These are phyloP conservation scores for Puya raimondii DNA, from an alignment of 176 grass and related monocot genomes.

Conservation along the genomic window DNA sequence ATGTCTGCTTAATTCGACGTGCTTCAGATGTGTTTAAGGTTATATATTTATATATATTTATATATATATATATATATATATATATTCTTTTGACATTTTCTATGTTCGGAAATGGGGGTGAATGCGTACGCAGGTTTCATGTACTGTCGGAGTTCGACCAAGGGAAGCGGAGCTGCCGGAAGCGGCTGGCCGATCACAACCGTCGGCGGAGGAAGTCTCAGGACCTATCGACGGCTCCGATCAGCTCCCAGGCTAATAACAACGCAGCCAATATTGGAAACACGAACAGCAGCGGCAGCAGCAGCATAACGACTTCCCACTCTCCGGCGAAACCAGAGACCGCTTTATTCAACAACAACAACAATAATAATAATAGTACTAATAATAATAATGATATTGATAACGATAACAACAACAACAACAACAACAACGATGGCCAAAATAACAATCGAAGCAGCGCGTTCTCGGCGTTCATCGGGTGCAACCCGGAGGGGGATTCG, in stretches of 20 bases:
- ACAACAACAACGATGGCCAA: not conserved
- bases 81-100: not conserved
- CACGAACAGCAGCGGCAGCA: not conserved
- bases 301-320: not conserved
- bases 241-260: not conserved
- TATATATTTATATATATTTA: too few relatives aligned
- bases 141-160: constrained; percentile 10
- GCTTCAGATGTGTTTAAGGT: too few relatives aligned
- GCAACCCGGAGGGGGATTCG: not conserved
- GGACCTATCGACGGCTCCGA: not conserved
- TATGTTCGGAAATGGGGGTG: not conserved
- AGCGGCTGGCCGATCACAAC: constrained; percentile 11
- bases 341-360: not conserved
- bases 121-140: not conserved
- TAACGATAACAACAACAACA: not conserved
- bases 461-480: not conserved
- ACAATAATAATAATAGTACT: not conserved
- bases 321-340: not conserved
- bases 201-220: constrained; percentile 7
- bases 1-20: too few relatives aligned
- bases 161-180: constrained; percentile 12
- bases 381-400: not conserved
- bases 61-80: too few relatives aligned
- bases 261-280: not conserved
- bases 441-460: not conserved